Evolutionary conservation across 305 asterid genomes (phyloP).

Genomic region (Fraxinus greggii): DNA sequence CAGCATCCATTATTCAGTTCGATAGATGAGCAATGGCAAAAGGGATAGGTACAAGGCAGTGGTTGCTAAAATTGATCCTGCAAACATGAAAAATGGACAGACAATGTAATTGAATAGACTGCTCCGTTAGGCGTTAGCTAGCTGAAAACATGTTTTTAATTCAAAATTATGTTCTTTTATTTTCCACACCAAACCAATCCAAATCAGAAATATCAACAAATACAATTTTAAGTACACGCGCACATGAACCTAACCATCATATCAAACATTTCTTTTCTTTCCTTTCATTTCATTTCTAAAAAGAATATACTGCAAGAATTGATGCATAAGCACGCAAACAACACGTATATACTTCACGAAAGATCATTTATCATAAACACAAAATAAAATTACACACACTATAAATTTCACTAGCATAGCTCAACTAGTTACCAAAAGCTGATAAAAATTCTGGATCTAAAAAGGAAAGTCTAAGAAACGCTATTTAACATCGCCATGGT

Average conservation of each 20-base stretch:
- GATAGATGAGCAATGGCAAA: neutral
- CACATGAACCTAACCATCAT: neutral
- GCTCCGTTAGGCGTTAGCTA: neutral
- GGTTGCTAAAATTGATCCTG: neutral
- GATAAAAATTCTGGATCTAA: neutral
- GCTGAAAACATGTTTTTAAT: neutral
- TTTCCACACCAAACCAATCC: neutral
- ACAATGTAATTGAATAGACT: neutral
- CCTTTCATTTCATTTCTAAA: neutral
- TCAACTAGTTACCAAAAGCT: neutral
- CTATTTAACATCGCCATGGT: neutral
- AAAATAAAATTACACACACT: neutral
- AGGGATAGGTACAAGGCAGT: neutral
- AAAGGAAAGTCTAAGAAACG: neutral
- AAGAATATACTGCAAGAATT: neutral
- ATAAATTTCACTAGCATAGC: neutral
- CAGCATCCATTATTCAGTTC: constrained; percentile 32
- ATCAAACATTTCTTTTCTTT: neutral
- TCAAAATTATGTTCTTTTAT: neutral
- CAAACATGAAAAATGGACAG: neutral
- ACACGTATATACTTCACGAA: neutral
- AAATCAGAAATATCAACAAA: neutral
- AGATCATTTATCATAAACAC: neutral
- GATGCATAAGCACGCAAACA: neutral
- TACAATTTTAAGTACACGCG: neutral